Base-by-base conservation (phyloP, 1,139 yeast species). In the Meyerozyma smithsonii region DNA sequence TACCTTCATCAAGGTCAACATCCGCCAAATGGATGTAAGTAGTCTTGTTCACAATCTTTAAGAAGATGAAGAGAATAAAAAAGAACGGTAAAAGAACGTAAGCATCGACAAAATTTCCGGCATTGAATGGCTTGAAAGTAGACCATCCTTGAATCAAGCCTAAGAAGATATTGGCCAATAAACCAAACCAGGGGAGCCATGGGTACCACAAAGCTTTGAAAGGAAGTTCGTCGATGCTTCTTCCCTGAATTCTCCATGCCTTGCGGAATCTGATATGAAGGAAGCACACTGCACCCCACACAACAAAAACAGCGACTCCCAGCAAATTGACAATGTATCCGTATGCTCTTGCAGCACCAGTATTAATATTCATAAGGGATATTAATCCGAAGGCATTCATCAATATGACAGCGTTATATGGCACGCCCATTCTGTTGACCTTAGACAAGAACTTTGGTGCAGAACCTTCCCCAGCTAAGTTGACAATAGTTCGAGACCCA, bases 91-190 rank as follows among this genome's bases (percentile, higher is more conserved):
- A 56, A 48, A 82, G 60, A 42, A 82, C 72, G 52, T 83, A 82
- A 4, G 82, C 78, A 54, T 81, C 88, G 32, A 82, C 81, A 56
- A 80, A 82, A 44, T 69, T 65, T 23, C 72, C 79, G 5, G 78
- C 81, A 41, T 69, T 66, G 49, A 79, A 82, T 0, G 89, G 88
- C 41, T 69, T 67, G 49, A 82, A 74, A 35, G 72, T 66, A 1
- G 83, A 65, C 87, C 88, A 82, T 3, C 88, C 85, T 56, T 82
- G 88, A 26, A 82, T 76, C 19, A 82, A 57, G 2, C 77, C 81
- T 46, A 82, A 64, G 43, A 81, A 71, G 2, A 69, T 46, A 50
- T 79, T 81, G 36, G 78, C 59, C 0, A 60, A 48, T 6, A 81
- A 61, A 1, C 84, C 83, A 36, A 76, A 50, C 37, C 66, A 64